Evolutionary conservation across 1,139 yeast genomes (phyloP), one percentile per base, ranked within the genome.

Genomic region (Protomyces inundatus): DNA sequence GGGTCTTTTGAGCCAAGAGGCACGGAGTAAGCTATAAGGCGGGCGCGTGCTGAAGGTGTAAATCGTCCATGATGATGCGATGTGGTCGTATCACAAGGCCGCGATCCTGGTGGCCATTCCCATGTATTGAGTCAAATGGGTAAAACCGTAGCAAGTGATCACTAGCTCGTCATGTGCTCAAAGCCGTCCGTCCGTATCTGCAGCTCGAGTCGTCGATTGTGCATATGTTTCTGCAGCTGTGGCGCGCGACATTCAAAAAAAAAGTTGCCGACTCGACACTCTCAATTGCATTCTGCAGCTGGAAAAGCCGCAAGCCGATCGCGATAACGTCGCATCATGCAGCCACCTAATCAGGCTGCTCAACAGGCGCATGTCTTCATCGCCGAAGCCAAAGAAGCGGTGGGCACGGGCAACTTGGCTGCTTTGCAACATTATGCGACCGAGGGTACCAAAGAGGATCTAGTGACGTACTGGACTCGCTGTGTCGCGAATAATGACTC

Each of bases 401-500:
- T 42, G 5, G 48, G 48, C 30, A 42, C 48, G 32, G 48, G 48
- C 9, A 1, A 42, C 16, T 14, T 42, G 23, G 48, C 9, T 10
- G 48, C 48, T 14, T 9, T 42, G 32, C 48, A 42, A 30, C 48
- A 10, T 0, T 42, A 42, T 42, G 48, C 48, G 12, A 14, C 48
- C 32, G 48, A 42, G 16, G 48, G 48, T 10, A 42, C 30, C 6
- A 42, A 42, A 16, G 48, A 42, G 10, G 48, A 42, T 16, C 48
- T 42, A 30, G 48, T 42, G 33, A 42, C 10, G 30, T 42, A 14
- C 48, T 42, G 48, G 48, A 42, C 48, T n/a, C 48, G 48, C 48
- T 14, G 48, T 16, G n/a, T 42, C 3, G 48, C 48, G 32, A 42
- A 14, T 16, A 58, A 58, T 6, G 62, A 58, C 36, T 40, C 56